Base-by-base conservation (phyloP, 306 rosid genomes). In the Cicer judaicum region DNA sequence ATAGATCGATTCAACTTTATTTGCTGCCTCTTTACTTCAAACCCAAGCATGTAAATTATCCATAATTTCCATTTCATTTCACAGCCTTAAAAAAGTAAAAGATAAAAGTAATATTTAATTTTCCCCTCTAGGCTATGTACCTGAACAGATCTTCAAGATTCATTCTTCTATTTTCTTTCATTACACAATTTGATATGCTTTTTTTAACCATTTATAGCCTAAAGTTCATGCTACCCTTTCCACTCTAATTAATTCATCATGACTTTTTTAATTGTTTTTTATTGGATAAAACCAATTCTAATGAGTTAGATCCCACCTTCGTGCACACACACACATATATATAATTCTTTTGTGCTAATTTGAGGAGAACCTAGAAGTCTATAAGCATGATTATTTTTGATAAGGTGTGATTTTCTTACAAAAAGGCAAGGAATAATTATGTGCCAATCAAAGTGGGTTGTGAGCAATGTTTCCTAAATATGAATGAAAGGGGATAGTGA, bases 21-120 rank as follows among this genome's bases (percentile, higher is more conserved):
- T 21, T 61, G 39, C 64, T 8, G 34, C 53, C 53, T 8, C 86
- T 69, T 78, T 79, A 74, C 86, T 83, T 83, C 70, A 78, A 83
- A 64, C 74, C 71, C 77, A 83, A 75, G 77, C 46, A 69, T 69
- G 34, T 61, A 47, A 59, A 49, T 54, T 68, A 62, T 68, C 47
- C 61, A 79, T 19, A 9, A 65, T 47, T 44, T 46, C 5, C 15
- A 7, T 67, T 61, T 48, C 49, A 53, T 42, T 76, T 68, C 61
- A 48, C 16, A 59, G 18, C 72, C 74, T 78, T 74, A 63, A 61
- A 72, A 72, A 72, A 56, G 75, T 10, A 15, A 47, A 69, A 80
- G 56, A n/a, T 75, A 71, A 70, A 70, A 80, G 78, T 47, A 46
- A 68, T 40, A 46, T 46, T 52, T 44, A 55, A 48, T 6, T 41